Conservation (phyloP, 345 rosid genomes). For the Carallia pectinifolia region DNA sequence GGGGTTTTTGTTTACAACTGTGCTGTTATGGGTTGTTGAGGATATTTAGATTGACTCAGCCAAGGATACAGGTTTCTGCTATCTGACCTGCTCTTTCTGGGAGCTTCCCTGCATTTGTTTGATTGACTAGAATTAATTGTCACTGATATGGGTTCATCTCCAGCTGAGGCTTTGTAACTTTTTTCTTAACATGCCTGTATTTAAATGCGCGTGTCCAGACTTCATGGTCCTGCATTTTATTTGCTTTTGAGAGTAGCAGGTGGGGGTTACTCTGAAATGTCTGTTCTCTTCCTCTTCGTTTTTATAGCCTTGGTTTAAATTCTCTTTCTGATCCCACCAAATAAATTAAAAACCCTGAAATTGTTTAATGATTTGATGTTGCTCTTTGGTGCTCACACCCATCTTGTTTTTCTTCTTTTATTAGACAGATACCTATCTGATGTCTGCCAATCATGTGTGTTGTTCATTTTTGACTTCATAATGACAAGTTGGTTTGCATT, state of each 20-base stretch:
- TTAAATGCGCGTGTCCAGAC: constrained; percentile 16
- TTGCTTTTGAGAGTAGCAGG: constrained; percentile 20
- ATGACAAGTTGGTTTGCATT: no score
- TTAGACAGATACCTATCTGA: no score
- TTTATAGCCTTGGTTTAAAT: background rate
- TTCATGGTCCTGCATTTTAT: constrained; percentile 21
- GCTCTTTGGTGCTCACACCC: background rate
- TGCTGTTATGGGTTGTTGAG: constrained; percentile 77
- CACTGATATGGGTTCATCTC: constrained; percentile 28
- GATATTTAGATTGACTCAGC: constrained; percentile 31
- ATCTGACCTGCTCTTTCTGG: constrained; percentile 31
- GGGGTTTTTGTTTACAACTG: constrained; percentile 88
- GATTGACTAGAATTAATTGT: constrained; percentile 33
- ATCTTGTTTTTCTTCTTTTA: background rate
- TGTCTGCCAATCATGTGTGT: no score
- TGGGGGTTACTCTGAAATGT: constrained; percentile 4
- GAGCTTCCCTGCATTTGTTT: constrained; percentile 31
- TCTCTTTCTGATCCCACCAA: constrained; percentile 20
- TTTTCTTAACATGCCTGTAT: constrained; percentile 22
- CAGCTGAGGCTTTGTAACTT: constrained; percentile 16
- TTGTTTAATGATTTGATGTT: background rate
- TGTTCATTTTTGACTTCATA: no score
- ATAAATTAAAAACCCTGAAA: constrained; percentile 13
- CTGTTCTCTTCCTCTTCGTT: background rate
- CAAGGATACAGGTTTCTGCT: constrained; percentile 23